phyloP scores from a whole-genome alignment of 148 eudicot species.

The Nepenthes gracilis region DNA sequence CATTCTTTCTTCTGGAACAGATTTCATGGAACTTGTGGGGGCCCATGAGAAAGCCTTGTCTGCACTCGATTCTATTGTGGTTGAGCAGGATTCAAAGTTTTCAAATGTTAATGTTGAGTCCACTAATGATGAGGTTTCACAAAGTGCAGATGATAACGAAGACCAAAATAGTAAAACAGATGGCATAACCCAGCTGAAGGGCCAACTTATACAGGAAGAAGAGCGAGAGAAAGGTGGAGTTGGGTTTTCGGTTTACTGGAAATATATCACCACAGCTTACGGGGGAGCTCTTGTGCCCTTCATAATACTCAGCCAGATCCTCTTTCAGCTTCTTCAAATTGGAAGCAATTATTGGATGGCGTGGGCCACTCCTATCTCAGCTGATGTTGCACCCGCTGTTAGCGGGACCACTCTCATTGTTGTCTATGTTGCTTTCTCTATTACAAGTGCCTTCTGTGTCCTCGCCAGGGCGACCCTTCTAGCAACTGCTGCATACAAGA shows the following conservation, averaged over 20 bases:
- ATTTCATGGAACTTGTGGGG: constrained; percentile 59
- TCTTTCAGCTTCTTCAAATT: constrained; percentile 48
- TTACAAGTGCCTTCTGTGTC: constrained; percentile 50
- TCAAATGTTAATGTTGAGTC: constrained; percentile 4
- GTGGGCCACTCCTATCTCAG: constrained; percentile 59
- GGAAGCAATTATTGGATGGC: constrained; percentile 76
- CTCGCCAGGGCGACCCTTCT: constrained; percentile 36
- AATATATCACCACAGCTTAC: constrained; percentile 57
- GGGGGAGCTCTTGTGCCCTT: constrained; percentile 54
- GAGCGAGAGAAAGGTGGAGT: constrained; percentile 65
- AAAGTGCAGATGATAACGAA: constrained; percentile 9
- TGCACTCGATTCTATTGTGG: constrained; percentile 23
- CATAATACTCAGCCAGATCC: constrained; percentile 33
- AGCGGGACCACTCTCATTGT: constrained; percentile 26
- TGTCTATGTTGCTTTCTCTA: constrained; percentile 43
- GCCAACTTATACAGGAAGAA: constrained; percentile 66
- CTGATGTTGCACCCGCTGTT: constrained; percentile 30
- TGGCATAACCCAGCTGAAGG: constrained; percentile 15
- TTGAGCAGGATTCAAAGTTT: not conserved
- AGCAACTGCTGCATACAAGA: constrained; percentile 40
- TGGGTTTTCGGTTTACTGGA: constrained; percentile 53
- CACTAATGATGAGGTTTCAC: not conserved
- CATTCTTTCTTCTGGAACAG: constrained; percentile 43
- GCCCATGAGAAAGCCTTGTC: constrained; percentile 60
- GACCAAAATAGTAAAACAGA: constrained; percentile 15